Conservation (phyloP, 805 yeast species). For the Barnettozyma vustinii region DNA sequence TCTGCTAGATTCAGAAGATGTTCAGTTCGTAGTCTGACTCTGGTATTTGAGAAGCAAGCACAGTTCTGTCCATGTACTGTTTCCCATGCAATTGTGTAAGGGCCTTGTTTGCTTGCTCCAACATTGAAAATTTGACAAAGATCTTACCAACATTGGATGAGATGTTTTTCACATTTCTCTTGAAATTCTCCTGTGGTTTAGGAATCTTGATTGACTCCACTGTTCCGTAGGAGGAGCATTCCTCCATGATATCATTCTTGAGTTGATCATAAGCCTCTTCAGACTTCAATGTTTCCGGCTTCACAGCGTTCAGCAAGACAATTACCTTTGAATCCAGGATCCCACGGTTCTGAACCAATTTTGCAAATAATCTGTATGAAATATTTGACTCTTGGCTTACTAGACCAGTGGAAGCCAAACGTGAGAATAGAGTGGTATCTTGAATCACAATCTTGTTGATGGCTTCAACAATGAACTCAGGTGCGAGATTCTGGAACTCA, state of each 20-base stretch:
- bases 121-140: slow-evolving; percentile 55
- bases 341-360: slow-evolving; percentile 9
- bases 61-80: slow-evolving; percentile 60
- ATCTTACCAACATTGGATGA: slow-evolving; percentile 67
- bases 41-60: slow-evolving; percentile 58
- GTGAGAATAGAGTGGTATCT: slow-evolving; percentile 31
- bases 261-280: slow-evolving; percentile 44
- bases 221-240: slow-evolving; percentile 46
- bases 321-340: slow-evolving; percentile 41
- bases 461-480: slow-evolving; percentile 22
- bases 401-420: slow-evolving; percentile 33
- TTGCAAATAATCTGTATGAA: slow-evolving; percentile 21
- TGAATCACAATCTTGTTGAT: slow-evolving; percentile 33
- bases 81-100: slow-evolving; percentile 57
- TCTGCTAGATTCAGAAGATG: slow-evolving; percentile 9
- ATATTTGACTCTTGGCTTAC: slow-evolving; percentile 15
- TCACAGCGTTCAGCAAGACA: slow-evolving; percentile 59
- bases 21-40: slow-evolving; percentile 50
- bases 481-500: slow-evolving; percentile 27
- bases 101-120: slow-evolving; percentile 50
- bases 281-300: slow-evolving; percentile 57
- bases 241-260: slow-evolving; percentile 43
- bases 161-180: slow-evolving; percentile 38
- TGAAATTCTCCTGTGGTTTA: slow-evolving; percentile 40
- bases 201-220: slow-evolving; percentile 57